Conservation (phyloP, 1,284 basidiomycete genomes). For the Bondarzewia mesenterica region DNA sequence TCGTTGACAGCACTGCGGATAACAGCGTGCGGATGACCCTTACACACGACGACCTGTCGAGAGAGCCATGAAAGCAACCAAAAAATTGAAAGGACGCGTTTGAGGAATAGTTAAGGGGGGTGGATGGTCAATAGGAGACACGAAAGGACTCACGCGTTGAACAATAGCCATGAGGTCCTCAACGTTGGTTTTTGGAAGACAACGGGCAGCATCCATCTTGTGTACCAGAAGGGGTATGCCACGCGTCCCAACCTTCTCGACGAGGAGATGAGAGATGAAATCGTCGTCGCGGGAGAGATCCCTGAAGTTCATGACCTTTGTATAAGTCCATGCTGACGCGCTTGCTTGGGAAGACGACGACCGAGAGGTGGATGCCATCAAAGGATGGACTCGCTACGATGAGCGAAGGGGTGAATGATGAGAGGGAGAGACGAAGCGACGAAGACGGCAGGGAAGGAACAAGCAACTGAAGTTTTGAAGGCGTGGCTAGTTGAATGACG, state of each 20-base stretch:
- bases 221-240: slow-evolving; percentile 70
- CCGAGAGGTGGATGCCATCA: not conserved
- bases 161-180: slow-evolving; percentile 60
- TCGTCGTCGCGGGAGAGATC: slow-evolving; percentile 83
- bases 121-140: slow-evolving; percentile 14
- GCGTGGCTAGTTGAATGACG: too few relatives aligned
- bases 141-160: slow-evolving; percentile 58
- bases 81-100: slow-evolving; percentile 17
- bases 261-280: slow-evolving; percentile 76
- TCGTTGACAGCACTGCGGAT: slow-evolving; percentile 65
- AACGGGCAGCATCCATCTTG: slow-evolving; percentile 73
- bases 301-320: slow-evolving; percentile 80
- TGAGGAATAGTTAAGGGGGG: not conserved
- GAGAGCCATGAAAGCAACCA: slow-evolving; percentile 7
- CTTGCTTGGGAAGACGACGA: slow-evolving; percentile 6
- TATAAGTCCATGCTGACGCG: slow-evolving; percentile 56
- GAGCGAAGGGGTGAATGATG: not conserved
- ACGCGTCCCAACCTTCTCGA: slow-evolving; percentile 77
- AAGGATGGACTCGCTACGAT: not conserved
- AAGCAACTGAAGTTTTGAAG: not conserved
- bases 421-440: not conserved
- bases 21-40: slow-evolving; percentile 42
- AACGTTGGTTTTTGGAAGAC: slow-evolving; percentile 64
- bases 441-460: slow-evolving; percentile 2
- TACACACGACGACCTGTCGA: slow-evolving; percentile 49